phyloP scores from a whole-genome alignment of 208 protist species.

The Naegleria fowleri region DNA sequence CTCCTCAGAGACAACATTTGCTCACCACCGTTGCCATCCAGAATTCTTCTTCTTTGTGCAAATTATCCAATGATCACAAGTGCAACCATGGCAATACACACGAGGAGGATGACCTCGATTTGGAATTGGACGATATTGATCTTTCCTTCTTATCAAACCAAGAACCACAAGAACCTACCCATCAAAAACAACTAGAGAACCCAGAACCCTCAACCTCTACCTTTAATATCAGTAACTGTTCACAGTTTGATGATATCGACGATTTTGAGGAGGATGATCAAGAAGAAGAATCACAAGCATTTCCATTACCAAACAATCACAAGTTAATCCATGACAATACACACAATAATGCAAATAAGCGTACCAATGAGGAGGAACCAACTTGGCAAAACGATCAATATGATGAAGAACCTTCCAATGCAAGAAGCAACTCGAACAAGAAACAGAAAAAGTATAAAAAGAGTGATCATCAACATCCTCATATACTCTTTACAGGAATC shows the following conservation, averaged over 20 bases:
- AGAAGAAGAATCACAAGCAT: background rate
- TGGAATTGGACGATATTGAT: too few relatives aligned
- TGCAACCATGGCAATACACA: too few relatives aligned
- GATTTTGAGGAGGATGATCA: background rate
- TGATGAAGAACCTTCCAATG: background rate
- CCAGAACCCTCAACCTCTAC: background rate
- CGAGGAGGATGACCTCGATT: too few relatives aligned
- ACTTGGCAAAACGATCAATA: background rate
- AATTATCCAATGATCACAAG: too few relatives aligned
- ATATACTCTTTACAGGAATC: constrained; percentile 1
- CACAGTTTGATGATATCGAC: background rate
- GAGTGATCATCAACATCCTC: background rate
- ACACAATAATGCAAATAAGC: background rate
- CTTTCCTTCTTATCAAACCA: too few relatives aligned
- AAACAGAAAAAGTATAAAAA: background rate
- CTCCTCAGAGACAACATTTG: too few relatives aligned
- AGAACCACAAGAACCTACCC: too few relatives aligned
- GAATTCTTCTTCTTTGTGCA: too few relatives aligned
- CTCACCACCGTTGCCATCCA: too few relatives aligned
- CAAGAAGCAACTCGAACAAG: background rate
- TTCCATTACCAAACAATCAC: background rate
- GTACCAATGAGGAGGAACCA: background rate
- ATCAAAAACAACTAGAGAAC: background rate
- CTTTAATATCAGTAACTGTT: background rate
- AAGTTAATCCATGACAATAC: too few relatives aligned